A percentile compares a stretch with the other conserved stretches of the same genome.
Conservation (phyloP, 1,284 basidiomycete genomes). For the Schizophyllum amplum region DNA sequence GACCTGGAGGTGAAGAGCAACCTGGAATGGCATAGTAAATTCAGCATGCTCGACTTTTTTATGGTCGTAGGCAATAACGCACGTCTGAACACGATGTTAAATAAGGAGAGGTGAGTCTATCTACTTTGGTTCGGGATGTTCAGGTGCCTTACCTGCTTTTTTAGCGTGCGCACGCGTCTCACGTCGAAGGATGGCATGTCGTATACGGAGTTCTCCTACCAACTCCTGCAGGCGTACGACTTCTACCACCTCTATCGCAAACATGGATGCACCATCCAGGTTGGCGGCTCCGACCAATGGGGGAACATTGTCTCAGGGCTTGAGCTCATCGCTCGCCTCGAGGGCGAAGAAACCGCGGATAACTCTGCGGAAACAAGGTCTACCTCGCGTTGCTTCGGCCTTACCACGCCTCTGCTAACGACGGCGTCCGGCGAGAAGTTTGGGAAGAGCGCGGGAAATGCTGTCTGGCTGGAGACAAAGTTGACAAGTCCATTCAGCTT, state of each 20-base stretch:
- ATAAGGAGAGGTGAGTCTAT: slow-evolving; percentile 71
- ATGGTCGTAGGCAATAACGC: slow-evolving; percentile 75
- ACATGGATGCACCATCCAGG: slow-evolving; percentile 75
- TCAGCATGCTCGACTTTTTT: slow-evolving; percentile 82
- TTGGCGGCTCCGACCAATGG: slow-evolving; percentile 98
- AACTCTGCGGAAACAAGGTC: slow-evolving; percentile 13
- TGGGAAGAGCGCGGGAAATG: slow-evolving; percentile 96
- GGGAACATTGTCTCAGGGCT: slow-evolving; percentile 96
- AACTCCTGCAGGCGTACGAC: slow-evolving; percentile 95
- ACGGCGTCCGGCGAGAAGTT: slow-evolving; percentile 91
- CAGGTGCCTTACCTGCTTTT: slow-evolving; percentile 1
- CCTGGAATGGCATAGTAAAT: slow-evolving; percentile 69
- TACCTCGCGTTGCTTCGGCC: slow-evolving; percentile 61
- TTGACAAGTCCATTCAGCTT: slow-evolving; percentile 85
- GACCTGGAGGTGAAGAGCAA: slow-evolving; percentile 70
- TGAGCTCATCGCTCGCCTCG: slow-evolving; percentile 59
- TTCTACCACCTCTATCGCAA: slow-evolving; percentile 74
- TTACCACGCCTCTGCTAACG: slow-evolving; percentile 93
- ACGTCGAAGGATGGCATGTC: slow-evolving; percentile 78
- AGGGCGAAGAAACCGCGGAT: slow-evolving; percentile 6
- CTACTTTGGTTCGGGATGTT: not conserved
- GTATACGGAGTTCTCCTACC: slow-evolving; percentile 97
- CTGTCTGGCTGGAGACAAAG: slow-evolving; percentile 77
- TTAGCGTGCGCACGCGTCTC: slow-evolving; percentile 81
- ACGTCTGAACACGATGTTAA: slow-evolving; percentile 85